Evolutionary conservation across 306 rosid genomes (phyloP).

Genomic region (Calophaca sinica): DNA sequence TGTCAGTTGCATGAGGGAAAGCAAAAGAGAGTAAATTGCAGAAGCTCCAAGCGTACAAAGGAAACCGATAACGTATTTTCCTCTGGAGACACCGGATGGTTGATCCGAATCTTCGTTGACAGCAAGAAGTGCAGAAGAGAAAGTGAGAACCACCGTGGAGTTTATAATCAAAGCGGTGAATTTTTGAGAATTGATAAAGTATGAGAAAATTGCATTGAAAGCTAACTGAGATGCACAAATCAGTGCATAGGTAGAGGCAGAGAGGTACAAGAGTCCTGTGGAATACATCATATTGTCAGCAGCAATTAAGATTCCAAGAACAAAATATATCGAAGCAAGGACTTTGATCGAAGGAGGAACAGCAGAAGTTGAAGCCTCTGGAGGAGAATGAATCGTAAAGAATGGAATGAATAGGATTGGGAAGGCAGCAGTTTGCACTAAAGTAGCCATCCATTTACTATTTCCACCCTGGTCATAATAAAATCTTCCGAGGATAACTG

Average conservation of each 20-base stretch:
- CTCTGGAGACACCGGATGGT: conserved; percentile 57
- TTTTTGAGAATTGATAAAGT: conserved; percentile 85
- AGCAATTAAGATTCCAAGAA: conserved; percentile 71
- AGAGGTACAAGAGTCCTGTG: conserved; percentile 78
- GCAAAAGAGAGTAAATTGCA: conserved; percentile 76
- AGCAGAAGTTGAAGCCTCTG: conserved; percentile 52
- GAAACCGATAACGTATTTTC: conserved; percentile 66
- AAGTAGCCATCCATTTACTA: conserved; percentile 93
- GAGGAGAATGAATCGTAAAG: conserved; percentile 55
- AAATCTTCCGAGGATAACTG: conserved; percentile 88
- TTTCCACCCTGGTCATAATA: conserved; percentile 90
- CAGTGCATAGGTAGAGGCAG: conserved; percentile 91
- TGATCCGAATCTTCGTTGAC: conserved; percentile 68
- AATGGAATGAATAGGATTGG: conserved; percentile 73
- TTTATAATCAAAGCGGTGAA: conserved; percentile 75
- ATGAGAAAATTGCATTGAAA: conserved; percentile 86
- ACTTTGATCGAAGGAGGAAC: conserved; percentile 50
- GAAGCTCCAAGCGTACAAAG: conserved; percentile 87
- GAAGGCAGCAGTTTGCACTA: conserved; percentile 88
- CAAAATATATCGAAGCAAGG: conserved; percentile 57
- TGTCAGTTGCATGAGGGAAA: conserved; percentile 84
- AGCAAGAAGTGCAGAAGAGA: conserved; percentile 78
- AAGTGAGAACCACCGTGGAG: conserved; percentile 71
- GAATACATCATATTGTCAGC: conserved; percentile 89
- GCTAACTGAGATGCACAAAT: conserved; percentile 88